Evolutionary conservation across 805 yeast genomes (phyloP), one percentile per base, ranked within the genome.

Genomic region (Metschnikowia matae): DNA sequence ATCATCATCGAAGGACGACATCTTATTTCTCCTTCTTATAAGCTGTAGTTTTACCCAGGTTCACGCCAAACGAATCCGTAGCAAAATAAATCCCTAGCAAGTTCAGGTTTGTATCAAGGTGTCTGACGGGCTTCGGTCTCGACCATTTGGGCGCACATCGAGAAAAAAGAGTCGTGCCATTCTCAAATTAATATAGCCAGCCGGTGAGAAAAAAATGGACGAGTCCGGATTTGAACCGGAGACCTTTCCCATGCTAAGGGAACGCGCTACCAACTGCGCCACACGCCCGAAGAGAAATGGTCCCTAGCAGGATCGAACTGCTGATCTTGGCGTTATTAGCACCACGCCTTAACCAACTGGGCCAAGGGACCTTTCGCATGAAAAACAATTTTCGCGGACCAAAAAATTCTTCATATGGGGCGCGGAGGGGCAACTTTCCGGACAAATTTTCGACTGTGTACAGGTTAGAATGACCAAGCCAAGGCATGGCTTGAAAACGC

Each of bases 231-330:
- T 81, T 81, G 85, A 80, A 80, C 84, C 84, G 81, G 81, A 79
- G 85, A 82, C 86, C 85, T 81, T 79, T 79, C 83, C 80, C 85
- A 81, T 81, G 85, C 85, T 80, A 81, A 81, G 85, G 81, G 83
- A 80, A 79, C 85, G 85, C 86, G 86, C 86, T 82, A 82, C 86
- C 85, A 80, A 82, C 86, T 82, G 79, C 86, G 85, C 86, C 86
- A 82, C 84, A 81, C 83, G 85, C 86, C 85, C 85, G 29, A 10
- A 0, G 1, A 10, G 1, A 60, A 69, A 62, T 83, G 88, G 82
- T 83, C 87, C 86, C 86, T 83, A 81, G 86, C 88, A 80, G 88
- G 88, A 82, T 83, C 88, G 88, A 83, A 83, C 88, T 80, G 88
- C 86, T 81, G 88, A 83, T 82, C 88, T 74, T 62, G 77, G 78